These are phyloP conservation scores for Rubus idaeus DNA, from an alignment of 306 rosid species.

Conservation along the genomic window DNA sequence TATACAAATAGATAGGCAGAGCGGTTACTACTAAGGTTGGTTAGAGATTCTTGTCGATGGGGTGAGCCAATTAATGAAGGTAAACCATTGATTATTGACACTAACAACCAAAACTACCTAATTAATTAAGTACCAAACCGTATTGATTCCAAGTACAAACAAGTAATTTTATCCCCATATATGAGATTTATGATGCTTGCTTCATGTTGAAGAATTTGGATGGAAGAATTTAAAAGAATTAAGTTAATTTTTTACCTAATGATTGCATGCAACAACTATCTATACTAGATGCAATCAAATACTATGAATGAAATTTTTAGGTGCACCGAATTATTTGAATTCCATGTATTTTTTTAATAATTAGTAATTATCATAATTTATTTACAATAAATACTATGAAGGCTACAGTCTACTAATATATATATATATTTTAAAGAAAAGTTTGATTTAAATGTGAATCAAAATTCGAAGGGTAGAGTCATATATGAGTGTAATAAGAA, in stretches of 20 bases:
- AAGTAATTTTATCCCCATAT: neutral
- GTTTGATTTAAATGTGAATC: too few species aligned
- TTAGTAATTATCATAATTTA: neutral
- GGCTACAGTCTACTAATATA: too few species aligned
- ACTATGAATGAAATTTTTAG: neutral
- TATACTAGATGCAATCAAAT: neutral
- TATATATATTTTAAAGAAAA: too few species aligned
- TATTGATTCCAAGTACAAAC: neutral
- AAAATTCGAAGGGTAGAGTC: too few species aligned
- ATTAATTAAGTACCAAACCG: neutral
- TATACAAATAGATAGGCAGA: neutral
- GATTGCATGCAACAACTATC: slow-evolving; percentile 7
- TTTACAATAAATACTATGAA: neutral
- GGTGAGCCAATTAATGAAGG: neutral
- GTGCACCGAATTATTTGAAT: neutral
- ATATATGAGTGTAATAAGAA: too few species aligned
- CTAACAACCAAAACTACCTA: neutral
- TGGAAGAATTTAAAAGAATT: neutral
- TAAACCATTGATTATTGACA: slow-evolving; percentile 6
- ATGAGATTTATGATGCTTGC: neutral
- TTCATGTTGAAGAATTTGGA: neutral
- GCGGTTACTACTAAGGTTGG: neutral
- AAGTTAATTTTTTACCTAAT: neutral
- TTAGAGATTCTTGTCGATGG: neutral
- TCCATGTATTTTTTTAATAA: neutral